Percentiles rank a stretch among this genome's conserved stretches.
phyloP scores from a whole-genome alignment of 176 grass and related monocot species.

The Phoenix roebelenii region DNA sequence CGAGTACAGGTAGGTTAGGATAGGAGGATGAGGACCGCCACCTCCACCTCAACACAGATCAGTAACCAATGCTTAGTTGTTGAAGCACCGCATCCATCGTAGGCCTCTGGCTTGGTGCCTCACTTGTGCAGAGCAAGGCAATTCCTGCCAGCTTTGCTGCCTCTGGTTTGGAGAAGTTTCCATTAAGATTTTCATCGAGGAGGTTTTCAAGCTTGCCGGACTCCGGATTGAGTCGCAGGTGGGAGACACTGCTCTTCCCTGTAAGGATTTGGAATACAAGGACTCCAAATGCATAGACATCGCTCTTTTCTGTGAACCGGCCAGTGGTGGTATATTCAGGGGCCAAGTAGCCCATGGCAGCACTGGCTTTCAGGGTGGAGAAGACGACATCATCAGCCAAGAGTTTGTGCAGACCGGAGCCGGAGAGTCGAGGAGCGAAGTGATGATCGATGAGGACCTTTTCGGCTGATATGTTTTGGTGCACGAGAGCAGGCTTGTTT shows the following conservation, averaged over 20 bases:
- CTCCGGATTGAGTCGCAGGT: constrained; percentile 26
- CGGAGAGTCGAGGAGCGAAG: constrained; percentile 41
- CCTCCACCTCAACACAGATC: no score
- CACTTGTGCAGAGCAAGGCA: constrained; percentile 62
- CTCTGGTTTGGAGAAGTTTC: constrained; percentile 45
- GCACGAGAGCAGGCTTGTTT: constrained; percentile 33
- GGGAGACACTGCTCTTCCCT: constrained; percentile 37
- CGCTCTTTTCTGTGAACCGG: constrained; percentile 63
- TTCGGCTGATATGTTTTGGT: constrained; percentile 67
- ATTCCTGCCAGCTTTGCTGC: constrained; percentile 63
- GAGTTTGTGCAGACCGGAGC: constrained; percentile 51
- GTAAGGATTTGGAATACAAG: constrained; percentile 40
- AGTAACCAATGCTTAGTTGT: constrained; percentile 28
- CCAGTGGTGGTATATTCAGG: constrained; percentile 75
- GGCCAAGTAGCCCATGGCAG: constrained; percentile 66
- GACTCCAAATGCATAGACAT: constrained; percentile 74
- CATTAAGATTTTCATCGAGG: constrained; percentile 45
- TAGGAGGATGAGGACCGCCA: no score
- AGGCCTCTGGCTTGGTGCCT: constrained; percentile 42
- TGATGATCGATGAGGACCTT: constrained; percentile 54
- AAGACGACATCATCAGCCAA: constrained; percentile 71
- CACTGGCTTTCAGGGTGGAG: constrained; percentile 69
- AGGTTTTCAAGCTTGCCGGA: constrained; percentile 49
- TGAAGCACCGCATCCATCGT: constrained; percentile 54
- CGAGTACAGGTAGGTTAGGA: no score